phyloP scores from a whole-genome alignment of 345 rosid genomes.

The Clarkia xantiana region DNA sequence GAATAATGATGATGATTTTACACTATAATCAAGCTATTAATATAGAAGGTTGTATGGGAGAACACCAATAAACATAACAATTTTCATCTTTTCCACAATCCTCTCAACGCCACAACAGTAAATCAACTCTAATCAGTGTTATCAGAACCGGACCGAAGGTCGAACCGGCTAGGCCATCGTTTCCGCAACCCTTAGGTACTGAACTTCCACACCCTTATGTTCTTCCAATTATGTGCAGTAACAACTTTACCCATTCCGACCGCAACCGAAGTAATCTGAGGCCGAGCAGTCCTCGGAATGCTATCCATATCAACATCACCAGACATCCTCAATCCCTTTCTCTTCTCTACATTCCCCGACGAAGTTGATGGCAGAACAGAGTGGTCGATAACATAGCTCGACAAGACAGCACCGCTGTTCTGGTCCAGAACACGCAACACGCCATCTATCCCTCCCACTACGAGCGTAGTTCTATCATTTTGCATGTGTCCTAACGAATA shows the following conservation, averaged over 20 bases:
- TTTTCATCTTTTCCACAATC: no score
- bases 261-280: slow-evolving; percentile 61
- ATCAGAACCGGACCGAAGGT: no score
- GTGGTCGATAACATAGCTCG: slow-evolving; percentile 36
- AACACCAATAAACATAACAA: no score
- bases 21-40: no score
- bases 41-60: no score
- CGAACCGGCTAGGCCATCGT: no score
- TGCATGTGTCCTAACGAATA: slow-evolving; percentile 54
- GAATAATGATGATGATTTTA: no score
- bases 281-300: slow-evolving; percentile 40
- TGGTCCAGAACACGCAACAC: slow-evolving; percentile 60
- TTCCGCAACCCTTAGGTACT: slow-evolving; percentile 2
- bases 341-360: slow-evolving; percentile 21
- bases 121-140: no score
- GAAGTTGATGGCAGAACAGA: slow-evolving; percentile 10
- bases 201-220: slow-evolving; percentile 61
- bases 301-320: slow-evolving; percentile 25
- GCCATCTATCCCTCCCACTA: slow-evolving; percentile 84
- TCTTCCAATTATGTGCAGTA: slow-evolving; percentile 49
- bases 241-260: slow-evolving; percentile 76
- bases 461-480: slow-evolving; percentile 36
- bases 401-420: slow-evolving; percentile 40
- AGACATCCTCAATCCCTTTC: slow-evolving; percentile 31
- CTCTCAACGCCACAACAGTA: no score